Percentiles rank a stretch among this genome's conserved stretches.
phyloP scores from a whole-genome alignment of 768 basidiomycete genomes.

The Tremella yokohamensis region DNA sequence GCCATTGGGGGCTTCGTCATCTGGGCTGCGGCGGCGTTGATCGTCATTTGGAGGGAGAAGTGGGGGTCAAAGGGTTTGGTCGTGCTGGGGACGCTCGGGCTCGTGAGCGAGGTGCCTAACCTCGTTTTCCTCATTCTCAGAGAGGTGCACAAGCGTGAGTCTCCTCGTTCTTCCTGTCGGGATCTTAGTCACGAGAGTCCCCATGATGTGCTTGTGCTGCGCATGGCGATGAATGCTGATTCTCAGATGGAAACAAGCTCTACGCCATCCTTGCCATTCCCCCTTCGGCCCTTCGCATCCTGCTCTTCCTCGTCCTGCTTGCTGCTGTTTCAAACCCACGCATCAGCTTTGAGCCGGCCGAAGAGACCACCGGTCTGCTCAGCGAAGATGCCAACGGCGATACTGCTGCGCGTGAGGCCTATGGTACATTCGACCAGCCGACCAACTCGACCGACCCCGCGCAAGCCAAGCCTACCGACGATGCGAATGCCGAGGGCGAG shows the following conservation, averaged over 20 bases:
- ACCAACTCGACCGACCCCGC: constrained; percentile 3
- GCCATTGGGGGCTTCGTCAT: constrained; percentile 35
- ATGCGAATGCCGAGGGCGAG: constrained; percentile 41
- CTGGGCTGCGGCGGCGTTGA: constrained; percentile 29
- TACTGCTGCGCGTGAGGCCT: constrained; percentile 55
- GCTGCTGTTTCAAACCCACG: constrained; percentile 64
- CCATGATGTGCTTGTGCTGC: background rate
- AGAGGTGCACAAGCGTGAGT: constrained; percentile 33
- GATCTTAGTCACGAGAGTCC: background rate
- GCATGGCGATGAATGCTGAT: too few relatives aligned
- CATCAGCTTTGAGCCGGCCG: constrained; percentile 58
- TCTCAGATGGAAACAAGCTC: constrained; percentile 22
- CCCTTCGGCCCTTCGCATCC: constrained; percentile 30
- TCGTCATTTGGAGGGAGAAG: constrained; percentile 30
- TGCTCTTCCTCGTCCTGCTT: constrained; percentile 51
- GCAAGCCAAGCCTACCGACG: background rate
- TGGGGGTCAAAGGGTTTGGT: constrained; percentile 35
- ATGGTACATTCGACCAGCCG: constrained; percentile 56
- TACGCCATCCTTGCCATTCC: constrained; percentile 55
- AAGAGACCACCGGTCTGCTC: constrained; percentile 49
- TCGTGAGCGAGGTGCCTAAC: constrained; percentile 34
- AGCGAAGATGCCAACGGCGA: constrained; percentile 54
- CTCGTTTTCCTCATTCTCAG: constrained; percentile 31
- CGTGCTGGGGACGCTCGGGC: constrained; percentile 19
- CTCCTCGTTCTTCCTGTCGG: background rate